Base-by-base conservation (phyloP, 306 rosid species). In the Cicer arietinum region DNA sequence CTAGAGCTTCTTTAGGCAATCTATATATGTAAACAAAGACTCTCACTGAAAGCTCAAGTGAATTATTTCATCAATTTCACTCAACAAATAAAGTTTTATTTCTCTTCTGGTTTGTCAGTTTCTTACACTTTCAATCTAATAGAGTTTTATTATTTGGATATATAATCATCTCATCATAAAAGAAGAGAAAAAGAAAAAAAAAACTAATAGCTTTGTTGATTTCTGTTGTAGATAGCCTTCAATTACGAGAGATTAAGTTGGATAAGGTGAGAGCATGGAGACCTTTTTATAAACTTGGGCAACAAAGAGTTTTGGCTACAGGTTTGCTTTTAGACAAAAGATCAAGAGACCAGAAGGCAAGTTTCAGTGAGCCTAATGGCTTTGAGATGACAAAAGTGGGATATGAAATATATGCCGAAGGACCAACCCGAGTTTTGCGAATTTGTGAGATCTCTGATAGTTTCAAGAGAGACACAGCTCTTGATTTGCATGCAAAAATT, bases 321-420 rank as follows among this genome's bases (percentile, higher is more conserved):
- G 87, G 57, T 62, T 83, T 88, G 69, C 78, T 79, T 61, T 71
- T 79, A 71, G 89, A 83, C 48, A 83, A 82, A 73, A 83, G 73
- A 73, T 82, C 85, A 37, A 80, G 79, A 44, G 86, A 68, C 52
- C 77, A 67, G 77, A 79, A n/a, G 35, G 62, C 13, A 35, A 61
- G 79, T 74, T 79, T 45, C 11, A 65, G 79, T 41, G 85, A 80
- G 75, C 53, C 68, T 51, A 67, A 77, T 79, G 85, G 80, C 76
- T 44, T 56, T 76, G 90, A 87, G 84, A 87, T 85, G 80, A 80
- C 45, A 77, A 85, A 84, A 71, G 77, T 91, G 50, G 98, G 98
- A 22, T 94, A 86, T 47, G 98, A 91, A 86, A 88, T 94, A 78
- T 94, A 94, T 75, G 96, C 98, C 30, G 98, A 94, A n/a, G 98